Base-by-base conservation (phyloP, 202 grass and related monocot species). In the Setaria viridis region DNA sequence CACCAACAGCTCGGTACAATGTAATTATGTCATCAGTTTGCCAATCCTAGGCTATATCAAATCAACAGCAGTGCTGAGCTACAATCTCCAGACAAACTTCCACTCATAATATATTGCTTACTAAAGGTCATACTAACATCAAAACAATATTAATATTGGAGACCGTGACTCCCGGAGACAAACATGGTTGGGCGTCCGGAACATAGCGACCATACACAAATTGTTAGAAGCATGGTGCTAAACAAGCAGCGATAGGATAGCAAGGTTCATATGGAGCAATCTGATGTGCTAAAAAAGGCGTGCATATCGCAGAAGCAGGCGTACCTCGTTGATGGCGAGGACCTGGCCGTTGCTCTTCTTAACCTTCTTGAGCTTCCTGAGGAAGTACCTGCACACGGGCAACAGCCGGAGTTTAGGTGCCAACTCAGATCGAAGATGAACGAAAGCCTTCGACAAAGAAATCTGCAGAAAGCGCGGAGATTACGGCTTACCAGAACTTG, bases 301-400 rank as follows among this genome's bases (percentile, higher is more conserved):
- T 47, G 55, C 5, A 8, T 70, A 72, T 30, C 15, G 39, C 37
- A 73, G 7, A 55, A 86, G 17, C 29, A 76, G 58, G 29, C 34
- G 25, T 78, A 98, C 95, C 91, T 98, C 95, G 58, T 93, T 98
- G 71, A 98, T 87, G 7, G 95, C 92, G 17, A 97, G 82, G 60
- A 97, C 84, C 68, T 97, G 95, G 11, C 92, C 95, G 16, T 95
- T 95, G 85, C 92, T 95, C 95, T 95, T 98, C 89, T 98, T 98
- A 5, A 98, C 95, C 77, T 93, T 98, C 95, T 98, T 98, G 9
- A 98, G 85, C 91, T 98, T 98, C 85, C 95, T 91, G 55, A 98
- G 76, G 63, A 98, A 95, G 53, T 98, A 98, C 95, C 95, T 98
- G 39, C 59, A 45, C 34, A 7, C 8, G 39, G 45, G 7, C 11